Conservation (phyloP, 2,329 filamentous ascomycete species). For the Fusarium proliferatum region DNA sequence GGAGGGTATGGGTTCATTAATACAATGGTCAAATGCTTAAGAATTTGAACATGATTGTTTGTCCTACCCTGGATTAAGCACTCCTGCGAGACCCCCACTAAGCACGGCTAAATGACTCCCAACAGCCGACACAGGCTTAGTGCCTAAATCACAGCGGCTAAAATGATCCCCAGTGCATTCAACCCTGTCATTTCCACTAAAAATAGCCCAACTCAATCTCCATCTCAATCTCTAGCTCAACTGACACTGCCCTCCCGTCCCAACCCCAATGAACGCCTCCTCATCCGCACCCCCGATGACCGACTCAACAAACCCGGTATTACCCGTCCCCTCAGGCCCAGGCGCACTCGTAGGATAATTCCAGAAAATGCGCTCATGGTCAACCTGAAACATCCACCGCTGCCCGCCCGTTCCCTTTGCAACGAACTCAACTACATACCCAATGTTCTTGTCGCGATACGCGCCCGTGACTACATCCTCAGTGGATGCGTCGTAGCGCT, state of each 20-base stretch:
- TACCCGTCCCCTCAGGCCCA: neutral
- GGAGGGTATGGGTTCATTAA: no score
- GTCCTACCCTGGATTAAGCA: neutral
- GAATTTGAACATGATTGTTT: neutral
- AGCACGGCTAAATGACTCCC: neutral
- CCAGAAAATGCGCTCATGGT: neutral
- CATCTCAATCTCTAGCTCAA: neutral
- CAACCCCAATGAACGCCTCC: neutral
- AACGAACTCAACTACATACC: neutral
- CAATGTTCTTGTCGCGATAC: neutral
- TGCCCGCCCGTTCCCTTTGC: neutral
- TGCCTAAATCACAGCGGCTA: neutral
- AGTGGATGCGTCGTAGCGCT: neutral
- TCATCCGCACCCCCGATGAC: neutral
- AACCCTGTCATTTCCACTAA: neutral
- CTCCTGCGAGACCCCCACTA: neutral
- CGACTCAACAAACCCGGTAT: neutral
- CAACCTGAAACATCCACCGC: neutral
- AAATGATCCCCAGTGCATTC: neutral
- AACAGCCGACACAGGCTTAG: neutral
- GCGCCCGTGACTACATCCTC: neutral
- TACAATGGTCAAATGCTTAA: neutral
- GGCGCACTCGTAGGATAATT: neutral
- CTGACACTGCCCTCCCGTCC: neutral
- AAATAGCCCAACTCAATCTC: neutral